Evolutionary conservation across 768 basidiomycete genomes (phyloP).

Genomic region (Termitomyces sp.): DNA sequence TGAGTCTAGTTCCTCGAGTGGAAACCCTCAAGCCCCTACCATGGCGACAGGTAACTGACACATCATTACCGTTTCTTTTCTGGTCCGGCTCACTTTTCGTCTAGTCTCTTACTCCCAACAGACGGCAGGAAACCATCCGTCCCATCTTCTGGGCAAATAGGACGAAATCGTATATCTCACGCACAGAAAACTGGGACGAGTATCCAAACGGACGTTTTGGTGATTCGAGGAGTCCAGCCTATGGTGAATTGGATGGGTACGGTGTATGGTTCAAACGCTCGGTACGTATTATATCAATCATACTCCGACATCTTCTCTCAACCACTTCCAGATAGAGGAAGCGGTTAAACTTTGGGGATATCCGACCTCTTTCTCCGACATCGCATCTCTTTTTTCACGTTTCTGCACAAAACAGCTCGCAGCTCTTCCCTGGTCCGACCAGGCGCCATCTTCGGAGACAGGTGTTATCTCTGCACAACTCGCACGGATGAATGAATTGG

Average conservation of each 20-base stretch:
- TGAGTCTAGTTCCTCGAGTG: constrained; percentile 79
- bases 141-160: constrained; percentile 99
- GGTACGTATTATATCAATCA: constrained; percentile 29
- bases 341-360: constrained; percentile 86
- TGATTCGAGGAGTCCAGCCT: constrained; percentile 95
- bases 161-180: constrained; percentile 88
- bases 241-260: constrained; percentile 96
- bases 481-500: constrained; percentile 80
- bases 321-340: constrained; percentile 63
- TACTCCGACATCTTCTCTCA: constrained; percentile 5
- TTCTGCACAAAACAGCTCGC: constrained; percentile 74
- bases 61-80: not conserved
- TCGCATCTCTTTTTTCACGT: constrained; percentile 68
- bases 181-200: constrained; percentile 99
- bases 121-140: constrained; percentile 87
- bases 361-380: constrained; percentile 59
- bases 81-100: constrained; percentile 12
- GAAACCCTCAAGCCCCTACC: constrained; percentile 94
- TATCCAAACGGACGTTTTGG: constrained; percentile 99
- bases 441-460: constrained; percentile 81
- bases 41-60: constrained; percentile 77
- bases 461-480: constrained; percentile 71
- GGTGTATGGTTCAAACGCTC: constrained; percentile 90
- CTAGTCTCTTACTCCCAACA: constrained; percentile 86
- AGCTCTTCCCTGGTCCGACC: constrained; percentile 94